Conservation (phyloP, 306 rosid species). For the Castanospermum australe region DNA sequence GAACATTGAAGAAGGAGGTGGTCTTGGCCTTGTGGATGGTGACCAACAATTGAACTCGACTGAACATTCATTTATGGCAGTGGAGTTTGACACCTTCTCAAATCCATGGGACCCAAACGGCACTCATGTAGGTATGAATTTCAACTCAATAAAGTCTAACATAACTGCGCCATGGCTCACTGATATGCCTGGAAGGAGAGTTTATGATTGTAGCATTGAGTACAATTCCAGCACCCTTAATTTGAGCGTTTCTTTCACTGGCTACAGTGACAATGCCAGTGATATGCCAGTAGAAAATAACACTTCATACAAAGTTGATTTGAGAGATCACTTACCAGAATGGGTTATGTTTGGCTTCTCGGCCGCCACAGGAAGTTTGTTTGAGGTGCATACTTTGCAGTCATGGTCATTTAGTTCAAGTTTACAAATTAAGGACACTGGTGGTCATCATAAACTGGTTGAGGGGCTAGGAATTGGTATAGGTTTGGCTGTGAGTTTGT, state of each 20-base stretch:
- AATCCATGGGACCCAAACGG: neutral
- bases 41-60: neutral
- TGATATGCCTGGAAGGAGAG: neutral
- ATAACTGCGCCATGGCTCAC: neutral
- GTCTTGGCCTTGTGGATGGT: constrained; percentile 29
- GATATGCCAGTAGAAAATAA: neutral
- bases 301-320: neutral
- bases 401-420: constrained; percentile 28
- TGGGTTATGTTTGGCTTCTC: constrained; percentile 31
- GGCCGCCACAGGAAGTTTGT: neutral
- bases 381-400: neutral
- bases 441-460: neutral
- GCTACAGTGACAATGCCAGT: neutral
- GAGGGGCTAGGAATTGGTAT: constrained; percentile 1
- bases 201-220: neutral
- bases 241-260: neutral
- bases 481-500: neutral
- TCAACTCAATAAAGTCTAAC: constrained; percentile 16
- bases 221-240: neutral
- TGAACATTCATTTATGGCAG: constrained; percentile 2
- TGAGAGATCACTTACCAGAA: constrained; percentile 21
- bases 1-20: neutral
- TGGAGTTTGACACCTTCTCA: constrained; percentile 19
- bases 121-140: constrained; percentile 25
- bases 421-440: neutral